Base-by-base conservation (phyloP, 148 eudicot genomes). In the Simmondsia chinensis region DNA sequence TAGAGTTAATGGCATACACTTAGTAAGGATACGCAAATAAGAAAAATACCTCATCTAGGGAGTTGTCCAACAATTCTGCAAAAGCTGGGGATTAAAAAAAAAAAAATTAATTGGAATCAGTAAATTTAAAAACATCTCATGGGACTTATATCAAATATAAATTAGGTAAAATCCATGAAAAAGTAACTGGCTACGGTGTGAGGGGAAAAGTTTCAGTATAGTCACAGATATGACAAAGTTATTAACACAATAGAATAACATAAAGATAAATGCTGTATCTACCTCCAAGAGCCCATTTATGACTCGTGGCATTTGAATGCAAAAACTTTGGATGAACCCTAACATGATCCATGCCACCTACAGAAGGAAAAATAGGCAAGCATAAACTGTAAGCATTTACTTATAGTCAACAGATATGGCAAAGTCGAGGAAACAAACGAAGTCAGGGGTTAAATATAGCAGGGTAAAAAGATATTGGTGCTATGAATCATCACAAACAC, bases 281-380 rank as follows among this genome's bases (percentile, higher is more conserved):
- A 89, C 93, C 95, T 26, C 95, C 99, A 44, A 85, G 74, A 41
- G 80, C 88, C 99, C 95, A 91, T 45, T 85, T 85, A 67, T 85
- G 99, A 63, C 95, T 85, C 34, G 99, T 91, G 13, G 99, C 99
- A 64, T 91, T 91, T 9, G 95, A 91, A 59, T 91, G 99, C 22
- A 91, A 70, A 71, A 91, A 91, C 62, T 74, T 91, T 15, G 99
- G 99, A 66, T 91, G 99, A 57, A 91, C 95, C 52, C 99, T 74
- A 18, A 91, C 94, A 64, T 74, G 95, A 57, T 91, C 99, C 94
- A 91, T 91, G 47, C 94, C 95, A 63, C 75, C 97, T 91, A 68
- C 29, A 70, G 25, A 68, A 38, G 18, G 13, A 52, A 48, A 15
- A 38, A 33, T 60, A 24, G 30, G 43, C 22, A 6, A n/a, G n/a